These are phyloP conservation scores for Cladosporium sp. DNA, from an alignment of 2,329 filamentous ascomycete genomes.

Conservation along the genomic window DNA sequence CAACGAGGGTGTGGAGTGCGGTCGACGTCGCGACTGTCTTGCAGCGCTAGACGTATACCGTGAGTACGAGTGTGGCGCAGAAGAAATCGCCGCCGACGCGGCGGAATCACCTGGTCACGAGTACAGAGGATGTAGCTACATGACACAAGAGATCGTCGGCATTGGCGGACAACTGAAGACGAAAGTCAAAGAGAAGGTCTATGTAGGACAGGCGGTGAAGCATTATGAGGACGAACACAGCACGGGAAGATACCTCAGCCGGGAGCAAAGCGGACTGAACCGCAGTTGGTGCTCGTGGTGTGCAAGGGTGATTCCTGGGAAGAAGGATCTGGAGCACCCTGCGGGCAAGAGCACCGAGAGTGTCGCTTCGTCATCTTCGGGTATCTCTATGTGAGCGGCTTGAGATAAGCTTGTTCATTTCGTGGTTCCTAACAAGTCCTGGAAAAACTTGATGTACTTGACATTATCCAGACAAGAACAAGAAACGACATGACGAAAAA, in stretches of 20 bases:
- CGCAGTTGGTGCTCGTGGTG: slow-evolving; percentile 96
- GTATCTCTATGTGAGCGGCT: slow-evolving; percentile 1
- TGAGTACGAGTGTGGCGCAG: slow-evolving; percentile 81
- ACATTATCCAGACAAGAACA: no score
- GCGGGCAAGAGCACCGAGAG: slow-evolving; percentile 23
- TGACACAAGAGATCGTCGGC: slow-evolving; percentile 83
- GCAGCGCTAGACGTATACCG: slow-evolving; percentile 73
- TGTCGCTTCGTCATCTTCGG: slow-evolving; percentile 19
- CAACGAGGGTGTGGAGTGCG: slow-evolving; percentile 82
- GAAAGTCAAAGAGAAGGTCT: slow-evolving; percentile 77
- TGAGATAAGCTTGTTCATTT: not conserved
- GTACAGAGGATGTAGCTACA: slow-evolving; percentile 67
- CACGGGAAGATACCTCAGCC: slow-evolving; percentile 60
- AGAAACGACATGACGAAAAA: no score
- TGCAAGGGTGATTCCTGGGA: slow-evolving; percentile 45
- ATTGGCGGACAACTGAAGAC: slow-evolving; percentile 85
- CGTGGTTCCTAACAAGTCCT: no score
- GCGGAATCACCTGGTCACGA: slow-evolving; percentile 26
- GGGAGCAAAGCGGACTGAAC: slow-evolving; percentile 64
- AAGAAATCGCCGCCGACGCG: slow-evolving; percentile 57
- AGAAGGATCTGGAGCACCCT: slow-evolving; percentile 24
- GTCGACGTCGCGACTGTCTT: slow-evolving; percentile 71
- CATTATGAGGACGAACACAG: slow-evolving; percentile 78
- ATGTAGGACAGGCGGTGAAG: slow-evolving; percentile 77
- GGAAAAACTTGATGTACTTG: no score